A percentile compares a stretch with the other conserved stretches of the same genome.
These are phyloP conservation scores for Capsicum chinense DNA, from an alignment of 257 asterid genomes.

Conservation along the genomic window DNA sequence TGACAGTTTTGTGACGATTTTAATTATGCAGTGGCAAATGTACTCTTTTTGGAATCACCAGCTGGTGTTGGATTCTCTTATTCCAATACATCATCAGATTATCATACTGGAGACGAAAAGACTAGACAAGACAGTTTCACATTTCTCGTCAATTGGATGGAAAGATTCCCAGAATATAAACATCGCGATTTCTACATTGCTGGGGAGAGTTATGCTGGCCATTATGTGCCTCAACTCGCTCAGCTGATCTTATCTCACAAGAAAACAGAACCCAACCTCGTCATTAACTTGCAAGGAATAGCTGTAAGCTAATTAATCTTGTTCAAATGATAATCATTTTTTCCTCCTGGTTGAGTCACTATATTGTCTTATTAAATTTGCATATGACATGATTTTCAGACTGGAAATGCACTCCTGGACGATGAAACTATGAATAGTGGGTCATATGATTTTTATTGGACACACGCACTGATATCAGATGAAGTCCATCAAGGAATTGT, in stretches of 20 bases:
- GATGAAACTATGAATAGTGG: constrained; percentile 40
- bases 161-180: constrained; percentile 37
- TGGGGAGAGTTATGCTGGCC: constrained; percentile 40
- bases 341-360: not conserved
- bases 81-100: constrained; percentile 36
- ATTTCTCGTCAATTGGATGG: constrained; percentile 35
- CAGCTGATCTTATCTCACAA: constrained; percentile 27
- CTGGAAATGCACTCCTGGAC: constrained; percentile 67
- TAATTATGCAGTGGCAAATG: constrained; percentile 31
- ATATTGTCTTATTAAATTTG: not conserved
- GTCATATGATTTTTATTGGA: constrained; percentile 58
- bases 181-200: constrained; percentile 30
- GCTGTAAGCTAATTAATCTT: constrained; percentile 10
- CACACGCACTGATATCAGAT: constrained; percentile 64
- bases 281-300: constrained; percentile 33
- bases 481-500: constrained; percentile 55
- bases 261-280: constrained; percentile 24
- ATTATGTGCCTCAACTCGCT: constrained; percentile 34
- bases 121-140: constrained; percentile 26
- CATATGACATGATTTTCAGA: constrained; percentile 39
- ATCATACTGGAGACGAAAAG: constrained; percentile 24
- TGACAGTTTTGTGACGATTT: not conserved
- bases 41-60: constrained; percentile 36
- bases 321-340: not conserved
- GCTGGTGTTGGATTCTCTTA: constrained; percentile 42